Percentiles rank a stretch among this genome's conserved stretches.
These are phyloP conservation scores for Talaromyces albobiverticillius DNA, from an alignment of 2,329 filamentous ascomycete species.

Conservation along the genomic window DNA sequence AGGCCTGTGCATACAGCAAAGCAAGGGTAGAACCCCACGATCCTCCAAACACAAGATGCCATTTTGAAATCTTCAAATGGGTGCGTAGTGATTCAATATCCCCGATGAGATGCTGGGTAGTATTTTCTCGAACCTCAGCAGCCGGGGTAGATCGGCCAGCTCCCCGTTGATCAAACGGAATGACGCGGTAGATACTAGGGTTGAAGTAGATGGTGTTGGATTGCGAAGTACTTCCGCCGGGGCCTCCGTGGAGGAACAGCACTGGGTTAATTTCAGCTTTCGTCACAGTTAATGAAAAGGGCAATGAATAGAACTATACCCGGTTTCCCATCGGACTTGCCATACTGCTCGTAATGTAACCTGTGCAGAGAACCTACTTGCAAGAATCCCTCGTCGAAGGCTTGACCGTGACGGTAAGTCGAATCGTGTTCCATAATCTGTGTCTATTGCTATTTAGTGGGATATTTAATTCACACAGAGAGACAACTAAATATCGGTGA, in stretches of 20 bases:
- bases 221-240: conserved; percentile 36
- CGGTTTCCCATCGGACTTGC: conserved; percentile 36
- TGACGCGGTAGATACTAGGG: conserved; percentile 42
- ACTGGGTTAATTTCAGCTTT: conserved; percentile 20
- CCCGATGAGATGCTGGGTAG: conserved; percentile 41
- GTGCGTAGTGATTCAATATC: conserved; percentile 39
- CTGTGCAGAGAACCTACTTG: conserved; percentile 32
- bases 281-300: too few relatives aligned
- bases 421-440: too few relatives aligned
- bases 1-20: neutral
- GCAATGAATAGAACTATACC: conserved; percentile 21
- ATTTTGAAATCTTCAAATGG: neutral
- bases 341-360: conserved; percentile 39
- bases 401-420: conserved; percentile 30
- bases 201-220: conserved; percentile 44
- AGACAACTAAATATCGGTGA: too few relatives aligned
- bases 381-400: conserved; percentile 32
- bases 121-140: conserved; percentile 44
- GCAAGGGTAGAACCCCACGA: neutral
- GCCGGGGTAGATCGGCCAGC: conserved; percentile 43
- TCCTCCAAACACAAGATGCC: neutral
- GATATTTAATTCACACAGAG: too few relatives aligned
- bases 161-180: conserved; percentile 49
- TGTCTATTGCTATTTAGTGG: too few relatives aligned
- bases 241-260: conserved; percentile 45